These are phyloP conservation scores for Sporothrix brunneoviolacea DNA, from an alignment of 2,329 filamentous ascomycete species.

Conservation along the genomic window DNA sequence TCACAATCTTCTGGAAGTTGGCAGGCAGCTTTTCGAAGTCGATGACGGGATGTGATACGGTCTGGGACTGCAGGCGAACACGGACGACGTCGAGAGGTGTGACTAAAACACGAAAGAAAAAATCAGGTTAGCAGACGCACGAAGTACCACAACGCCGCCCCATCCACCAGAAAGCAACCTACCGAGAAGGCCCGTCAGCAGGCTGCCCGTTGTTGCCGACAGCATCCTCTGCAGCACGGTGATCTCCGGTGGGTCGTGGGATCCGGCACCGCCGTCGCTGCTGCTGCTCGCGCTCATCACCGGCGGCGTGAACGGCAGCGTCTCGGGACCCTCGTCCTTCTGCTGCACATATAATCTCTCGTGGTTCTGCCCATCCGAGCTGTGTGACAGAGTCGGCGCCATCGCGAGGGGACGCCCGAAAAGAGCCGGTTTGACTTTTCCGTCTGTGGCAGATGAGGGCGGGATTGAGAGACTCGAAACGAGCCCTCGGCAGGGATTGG, in stretches of 20 bases:
- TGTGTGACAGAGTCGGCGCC: conserved; percentile 14
- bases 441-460: too few relatives aligned
- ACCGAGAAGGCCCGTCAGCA: conserved; percentile 87
- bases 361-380: conserved; percentile 30
- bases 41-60: conserved; percentile 33
- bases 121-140: not conserved
- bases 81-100: conserved; percentile 96
- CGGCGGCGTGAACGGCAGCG: conserved; percentile 26
- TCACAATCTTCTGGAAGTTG: conserved; percentile 49
- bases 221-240: conserved; percentile 88
- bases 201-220: conserved; percentile 82
- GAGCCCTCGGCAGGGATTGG: conserved; percentile 6
- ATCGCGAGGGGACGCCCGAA: conserved; percentile 6
- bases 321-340: conserved; percentile 28
- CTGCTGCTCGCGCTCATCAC: conserved; percentile 25
- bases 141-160: too few relatives aligned
- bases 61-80: conserved; percentile 85
- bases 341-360: conserved; percentile 28
- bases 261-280: conserved; percentile 19
- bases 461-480: conserved; percentile 6
- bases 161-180: conserved; percentile 19
- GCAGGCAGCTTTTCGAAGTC: conserved; percentile 35
- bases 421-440: too few relatives aligned
- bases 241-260: conserved; percentile 53
- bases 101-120: conserved; percentile 43